Evolutionary conservation across 2,329 filamentous ascomycete genomes (phyloP).

Genomic region (Alternaria sp.): DNA sequence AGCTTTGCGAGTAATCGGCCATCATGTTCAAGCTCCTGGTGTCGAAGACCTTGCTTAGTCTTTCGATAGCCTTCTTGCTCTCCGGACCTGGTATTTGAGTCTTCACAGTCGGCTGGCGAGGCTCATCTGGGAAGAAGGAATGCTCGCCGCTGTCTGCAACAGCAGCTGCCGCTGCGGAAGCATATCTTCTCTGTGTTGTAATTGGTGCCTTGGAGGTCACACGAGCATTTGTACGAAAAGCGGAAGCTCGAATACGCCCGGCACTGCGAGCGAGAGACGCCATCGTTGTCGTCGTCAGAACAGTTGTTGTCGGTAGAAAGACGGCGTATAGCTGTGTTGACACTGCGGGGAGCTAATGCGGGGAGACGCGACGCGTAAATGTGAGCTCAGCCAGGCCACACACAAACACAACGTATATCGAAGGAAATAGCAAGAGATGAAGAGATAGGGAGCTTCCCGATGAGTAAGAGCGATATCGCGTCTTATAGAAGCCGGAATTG

Average conservation of each 20-base stretch:
- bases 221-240: constrained; percentile 23
- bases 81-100: constrained; percentile 77
- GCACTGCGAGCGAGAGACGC: constrained; percentile 41
- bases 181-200: constrained; percentile 37
- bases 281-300: constrained; percentile 27
- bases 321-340: neutral
- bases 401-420: neutral
- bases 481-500: constrained; percentile 11
- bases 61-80: constrained; percentile 70
- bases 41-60: constrained; percentile 82
- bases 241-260: constrained; percentile 25
- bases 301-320: neutral
- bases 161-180: constrained; percentile 39
- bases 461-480: neutral
- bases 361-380: neutral
- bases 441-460: too few relatives aligned
- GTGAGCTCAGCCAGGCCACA: neutral
- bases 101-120: constrained; percentile 59
- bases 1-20: constrained; percentile 47
- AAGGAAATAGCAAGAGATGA: too few relatives aligned
- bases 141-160: constrained; percentile 49
- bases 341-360: neutral
- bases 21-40: constrained; percentile 77
- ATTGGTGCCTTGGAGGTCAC: constrained; percentile 24
- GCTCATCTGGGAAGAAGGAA: constrained; percentile 66